These are phyloP conservation scores for Trichoderma sp. DNA, from an alignment of 2,329 filamentous ascomycete species.

Conservation along the genomic window DNA sequence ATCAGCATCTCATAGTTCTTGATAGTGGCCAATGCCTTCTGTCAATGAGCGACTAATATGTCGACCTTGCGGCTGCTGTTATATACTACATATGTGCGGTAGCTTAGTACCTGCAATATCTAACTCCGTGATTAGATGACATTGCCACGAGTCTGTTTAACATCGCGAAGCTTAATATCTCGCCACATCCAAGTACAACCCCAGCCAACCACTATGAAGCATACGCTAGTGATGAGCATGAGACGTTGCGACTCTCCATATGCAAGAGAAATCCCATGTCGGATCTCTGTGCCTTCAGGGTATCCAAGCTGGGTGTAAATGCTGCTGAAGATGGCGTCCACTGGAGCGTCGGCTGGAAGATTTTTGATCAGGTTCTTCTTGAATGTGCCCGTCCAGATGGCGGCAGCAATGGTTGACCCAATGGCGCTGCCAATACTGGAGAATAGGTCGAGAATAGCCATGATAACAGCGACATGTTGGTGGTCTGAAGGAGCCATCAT, in stretches of 20 bases:
- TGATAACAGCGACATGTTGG: conserved; percentile 60
- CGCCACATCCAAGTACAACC: conserved; percentile 47
- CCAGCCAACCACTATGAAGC: conserved; percentile 43
- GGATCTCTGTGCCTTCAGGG: conserved; percentile 48
- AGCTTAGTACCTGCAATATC: neutral
- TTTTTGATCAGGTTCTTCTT: conserved; percentile 50
- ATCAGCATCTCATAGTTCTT: no score
- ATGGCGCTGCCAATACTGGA: conserved; percentile 61
- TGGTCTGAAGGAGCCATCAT: conserved; percentile 62
- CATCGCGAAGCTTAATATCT: conserved; percentile 52
- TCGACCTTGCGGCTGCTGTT: neutral
- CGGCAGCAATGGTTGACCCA: conserved; percentile 60
- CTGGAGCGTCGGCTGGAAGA: conserved; percentile 46
- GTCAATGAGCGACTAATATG: neutral
- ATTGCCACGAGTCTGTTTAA: conserved; percentile 43
- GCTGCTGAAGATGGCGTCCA: conserved; percentile 47
- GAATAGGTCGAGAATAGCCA: conserved; percentile 63
- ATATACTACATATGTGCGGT: neutral
- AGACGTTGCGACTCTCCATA: conserved; percentile 57
- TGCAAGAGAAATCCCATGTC: conserved; percentile 59
- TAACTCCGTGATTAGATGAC: conserved; percentile 34
- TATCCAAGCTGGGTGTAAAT: conserved; percentile 58
- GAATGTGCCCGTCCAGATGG: conserved; percentile 65
- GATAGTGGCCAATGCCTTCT: no score
- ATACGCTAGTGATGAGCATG: conserved; percentile 53